Conservation (phyloP, 345 rosid genomes). For the sweet orange (Citrus sinensis) region DVS_A1.0 CM039163.1:35077501-35078000, state of each 20-base stretch:
- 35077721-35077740: too few species aligned
- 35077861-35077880: background rate
- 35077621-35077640: background rate
- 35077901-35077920: background rate
- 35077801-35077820: background rate
- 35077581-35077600: background rate
- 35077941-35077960: background rate
- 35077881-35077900: too few species aligned
- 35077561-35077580: background rate
- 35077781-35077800: background rate
- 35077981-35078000: too few species aligned
- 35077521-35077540: background rate
- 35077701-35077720: background rate
- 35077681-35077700: background rate
- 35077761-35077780: slow-evolving; percentile 3
- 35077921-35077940: background rate
- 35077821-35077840: background rate
- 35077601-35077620: background rate
- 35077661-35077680: background rate
- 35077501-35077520: too few species aligned
- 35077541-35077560: background rate
- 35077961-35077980: background rate
- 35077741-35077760: background rate
- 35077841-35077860: background rate
- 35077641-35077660: background rate